Evolutionary conservation across 2,329 filamentous ascomycete genomes (phyloP), one percentile per base, ranked within the genome.

Genomic region (Helotiales sp.): DNA sequence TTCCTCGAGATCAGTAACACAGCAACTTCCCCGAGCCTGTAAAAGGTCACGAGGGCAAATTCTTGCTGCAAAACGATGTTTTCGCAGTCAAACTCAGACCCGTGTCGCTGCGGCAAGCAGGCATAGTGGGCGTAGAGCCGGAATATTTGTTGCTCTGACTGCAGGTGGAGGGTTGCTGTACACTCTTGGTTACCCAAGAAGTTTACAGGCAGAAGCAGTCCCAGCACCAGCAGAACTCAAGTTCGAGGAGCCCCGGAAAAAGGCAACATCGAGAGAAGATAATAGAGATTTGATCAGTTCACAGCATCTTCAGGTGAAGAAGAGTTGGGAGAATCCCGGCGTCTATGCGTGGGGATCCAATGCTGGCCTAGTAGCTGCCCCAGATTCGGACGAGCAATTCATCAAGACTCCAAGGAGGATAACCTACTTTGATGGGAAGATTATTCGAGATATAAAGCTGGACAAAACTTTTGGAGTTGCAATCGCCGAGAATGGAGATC

Each of bases 301-400:
- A 10, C 91, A 96, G 71, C 91, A 96, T 74, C 76, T 91, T 5
- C 93, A 97, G 76, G 89, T 96, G 58, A 91, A 90, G 76, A 85
- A 84, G 70, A 96, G 90, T 73, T 86, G 82, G 81, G 84, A 85
- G 73, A 87, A 90, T 59, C 93, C 95, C 0, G 95, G 93, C 1
- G 89, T 98, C 0, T 98, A 96, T 74, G 86, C 89, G 5, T 99
- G 95, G 93, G 95, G 95, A 0, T 91, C 89, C 17, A 99, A 99
- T 68, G 78, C 79, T 15, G 91, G 92, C 59, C 83, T 83, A 66
- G 93, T 96, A n/a, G 90, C 90, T 34, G 92, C 93, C 40, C 92
- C 93, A 1, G 86, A 89, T 62, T 93, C 89, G 8, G 81, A 88
- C 52, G 92, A 96, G 54, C 77, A 78, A 29, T 82, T 87, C 61